Percentiles rank a stretch among this genome's conserved stretches.
Conservation (phyloP, 2,329 filamentous ascomycete species). For the Lachnellula cervina region DNA sequence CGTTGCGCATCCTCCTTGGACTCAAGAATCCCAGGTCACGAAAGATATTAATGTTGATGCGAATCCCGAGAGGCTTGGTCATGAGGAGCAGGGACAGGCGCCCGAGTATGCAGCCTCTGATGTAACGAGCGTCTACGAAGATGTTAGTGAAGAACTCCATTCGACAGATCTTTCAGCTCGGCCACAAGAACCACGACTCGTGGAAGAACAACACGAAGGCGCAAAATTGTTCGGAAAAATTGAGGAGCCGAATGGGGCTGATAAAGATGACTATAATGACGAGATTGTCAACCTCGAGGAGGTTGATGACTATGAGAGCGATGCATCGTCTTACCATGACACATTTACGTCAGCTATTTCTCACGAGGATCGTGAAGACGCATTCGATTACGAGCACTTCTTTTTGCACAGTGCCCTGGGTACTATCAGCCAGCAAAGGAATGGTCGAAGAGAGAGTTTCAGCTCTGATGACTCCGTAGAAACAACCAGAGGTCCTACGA, state of each 20-base stretch:
- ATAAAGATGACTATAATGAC: slow-evolving; percentile 36
- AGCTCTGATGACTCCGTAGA: slow-evolving; percentile 58
- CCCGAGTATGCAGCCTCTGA: slow-evolving; percentile 23
- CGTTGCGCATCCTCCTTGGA: slow-evolving; percentile 22
- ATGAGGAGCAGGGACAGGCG: not conserved
- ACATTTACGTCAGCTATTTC: slow-evolving; percentile 57
- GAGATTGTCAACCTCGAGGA: slow-evolving; percentile 31
- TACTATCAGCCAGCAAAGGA: slow-evolving; percentile 56
- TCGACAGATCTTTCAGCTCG: slow-evolving; percentile 4
- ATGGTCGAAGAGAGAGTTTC: slow-evolving; percentile 44
- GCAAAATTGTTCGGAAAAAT: slow-evolving; percentile 12
- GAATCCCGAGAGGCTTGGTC: not conserved
- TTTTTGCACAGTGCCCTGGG: slow-evolving; percentile 91
- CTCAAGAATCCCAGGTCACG: slow-evolving; percentile 10
- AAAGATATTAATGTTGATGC: slow-evolving; percentile 1
- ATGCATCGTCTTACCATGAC: slow-evolving; percentile 60
- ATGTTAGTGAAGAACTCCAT: slow-evolving; percentile 20
- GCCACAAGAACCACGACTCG: slow-evolving; percentile 6
- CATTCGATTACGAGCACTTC: slow-evolving; percentile 95
- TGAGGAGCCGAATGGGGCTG: slow-evolving; percentile 30
- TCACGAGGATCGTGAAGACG: slow-evolving; percentile 90
- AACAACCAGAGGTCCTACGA: slow-evolving; percentile 50
- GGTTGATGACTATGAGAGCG: slow-evolving; percentile 48
- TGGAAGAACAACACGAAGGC: slow-evolving; percentile 10
- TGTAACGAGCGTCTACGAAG: slow-evolving; percentile 28